Evolutionary conservation across 1,284 basidiomycete species (phyloP), one percentile per base, ranked within the genome.

Genomic region (Thecaphora thlaspeos): DNA sequence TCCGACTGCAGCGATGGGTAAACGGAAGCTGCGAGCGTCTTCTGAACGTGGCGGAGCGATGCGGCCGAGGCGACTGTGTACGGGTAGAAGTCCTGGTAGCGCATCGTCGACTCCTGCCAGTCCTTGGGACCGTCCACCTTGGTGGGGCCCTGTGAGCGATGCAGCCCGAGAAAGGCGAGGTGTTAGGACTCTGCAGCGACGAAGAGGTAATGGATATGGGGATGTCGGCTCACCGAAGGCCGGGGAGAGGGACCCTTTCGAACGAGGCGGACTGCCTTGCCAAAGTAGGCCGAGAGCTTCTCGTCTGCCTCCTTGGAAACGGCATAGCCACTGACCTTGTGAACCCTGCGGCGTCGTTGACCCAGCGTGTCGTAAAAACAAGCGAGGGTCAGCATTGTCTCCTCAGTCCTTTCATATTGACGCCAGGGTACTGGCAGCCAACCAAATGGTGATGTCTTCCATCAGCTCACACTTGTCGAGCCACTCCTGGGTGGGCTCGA

Each of bases 81-180:
- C 4, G 68, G 68, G 51, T 66, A 71, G 34, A 73, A 73, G 41
- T 73, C 71, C 32, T 67, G 64, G 38, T 61, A 68, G 11, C 57
- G 39, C 3, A 68, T 32, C 2, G 62, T 58, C 1, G 65, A 46
- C 15, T 55, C 55, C 4, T 52, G 36, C 55, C 65, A 60, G 9
- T 61, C 62, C 3, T 57, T 59, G n/a, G 41, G 41, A 4, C 61
- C 65, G 23, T 60, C 51, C 2, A 60, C 60, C 2, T 63, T 46
- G 3, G 61, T 61, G 1, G 61, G 57, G 17, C 65, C 56, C 28
- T 38, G 41, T n/a, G n/a, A n/a, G n/a, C n/a, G n/a, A n/a, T n/a
- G 32, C 15, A 34, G 11, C 17, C 32, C 10, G 11, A 14, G 11
- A 11, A 14, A 11, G 12, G 15, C 32, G 15, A 34, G 32, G 9